These are phyloP conservation scores for Neonectria ditissima DNA, from an alignment of 2,329 filamentous ascomycete species.

Conservation along the genomic window DNA sequence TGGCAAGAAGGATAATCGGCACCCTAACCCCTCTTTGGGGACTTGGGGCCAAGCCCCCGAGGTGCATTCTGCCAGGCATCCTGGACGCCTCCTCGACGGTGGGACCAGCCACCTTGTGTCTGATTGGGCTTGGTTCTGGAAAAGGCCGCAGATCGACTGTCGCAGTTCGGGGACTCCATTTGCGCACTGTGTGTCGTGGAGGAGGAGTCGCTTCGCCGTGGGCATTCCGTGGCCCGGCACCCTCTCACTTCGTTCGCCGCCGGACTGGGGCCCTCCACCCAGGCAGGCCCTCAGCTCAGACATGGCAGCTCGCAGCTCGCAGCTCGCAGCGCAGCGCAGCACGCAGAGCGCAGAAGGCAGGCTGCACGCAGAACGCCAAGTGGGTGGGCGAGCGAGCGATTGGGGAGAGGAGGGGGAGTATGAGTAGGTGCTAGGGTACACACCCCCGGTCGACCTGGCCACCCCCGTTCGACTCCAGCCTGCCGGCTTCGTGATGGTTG, in stretches of 20 bases:
- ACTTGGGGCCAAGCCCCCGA: conserved; percentile 42
- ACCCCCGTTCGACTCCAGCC: conserved; percentile 39
- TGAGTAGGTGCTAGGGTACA: conserved; percentile 37
- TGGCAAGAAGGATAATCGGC: conserved; percentile 46
- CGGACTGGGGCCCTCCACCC: conserved; percentile 21
- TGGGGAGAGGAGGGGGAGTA: conserved; percentile 1
- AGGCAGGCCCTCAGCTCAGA: conserved; percentile 29
- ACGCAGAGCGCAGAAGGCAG: conserved; percentile 13
- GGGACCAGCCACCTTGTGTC: conserved; percentile 39
- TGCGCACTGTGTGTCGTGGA: conserved; percentile 41
- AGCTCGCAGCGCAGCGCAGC: conserved; percentile 9
- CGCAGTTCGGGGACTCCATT: conserved; percentile 35
- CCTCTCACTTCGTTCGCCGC: conserved; percentile 37
- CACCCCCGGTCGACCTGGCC: conserved; percentile 28
- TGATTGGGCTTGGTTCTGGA: conserved; percentile 45
- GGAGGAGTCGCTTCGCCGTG: conserved; percentile 33
- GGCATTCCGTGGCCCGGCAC: conserved; percentile 44
- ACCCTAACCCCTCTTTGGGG: conserved; percentile 46
- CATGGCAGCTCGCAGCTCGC: conserved; percentile 20
- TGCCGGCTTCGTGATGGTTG: conserved; percentile 42
- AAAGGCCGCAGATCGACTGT: conserved; percentile 50
- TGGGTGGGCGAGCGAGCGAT: conserved; percentile 18
- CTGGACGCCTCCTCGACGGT: conserved; percentile 40
- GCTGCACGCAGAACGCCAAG: conserved; percentile 19
- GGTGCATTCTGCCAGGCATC: conserved; percentile 44